phyloP scores from a whole-genome alignment of 495 filamentous ascomycete genomes.

The Tuber melanosporum region DNA sequence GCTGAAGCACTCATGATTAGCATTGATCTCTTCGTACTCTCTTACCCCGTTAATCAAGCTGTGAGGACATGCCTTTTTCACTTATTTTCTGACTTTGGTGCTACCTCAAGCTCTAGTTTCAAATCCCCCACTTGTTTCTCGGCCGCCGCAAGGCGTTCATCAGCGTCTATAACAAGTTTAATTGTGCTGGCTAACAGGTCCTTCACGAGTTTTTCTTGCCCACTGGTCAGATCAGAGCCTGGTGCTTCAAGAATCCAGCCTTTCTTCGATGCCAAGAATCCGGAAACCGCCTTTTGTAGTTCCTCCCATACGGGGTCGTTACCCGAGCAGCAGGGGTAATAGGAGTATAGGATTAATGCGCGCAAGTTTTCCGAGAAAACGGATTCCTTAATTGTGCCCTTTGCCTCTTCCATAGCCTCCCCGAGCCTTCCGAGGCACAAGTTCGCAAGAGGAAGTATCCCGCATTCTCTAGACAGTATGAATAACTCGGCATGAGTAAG shows the following conservation, averaged over 20 bases:
- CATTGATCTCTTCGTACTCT: no score
- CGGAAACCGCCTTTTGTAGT: neutral
- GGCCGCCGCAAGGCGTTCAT: no score
- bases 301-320: neutral
- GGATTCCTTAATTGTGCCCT: neutral
- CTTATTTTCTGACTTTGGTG: no score
- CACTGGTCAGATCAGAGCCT: neutral
- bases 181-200: neutral
- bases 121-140: neutral
- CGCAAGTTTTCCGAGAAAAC: neutral
- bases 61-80: no score
- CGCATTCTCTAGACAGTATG: neutral
- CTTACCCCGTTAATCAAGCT: no score
- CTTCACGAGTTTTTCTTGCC: neutral
- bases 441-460: neutral
- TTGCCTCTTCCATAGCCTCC: neutral
- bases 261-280: neutral
- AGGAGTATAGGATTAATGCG: neutral
- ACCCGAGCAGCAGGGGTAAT: neutral
- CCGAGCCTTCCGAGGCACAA: neutral
- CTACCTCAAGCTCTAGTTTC: neutral
- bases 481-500: neutral
- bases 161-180: no score
- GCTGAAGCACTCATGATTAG: no score
- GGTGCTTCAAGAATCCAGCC: neutral